Evolutionary conservation across 2,329 filamentous ascomycete genomes (phyloP).

Genomic region (Paraphoma chrysanthemicola): DNA sequence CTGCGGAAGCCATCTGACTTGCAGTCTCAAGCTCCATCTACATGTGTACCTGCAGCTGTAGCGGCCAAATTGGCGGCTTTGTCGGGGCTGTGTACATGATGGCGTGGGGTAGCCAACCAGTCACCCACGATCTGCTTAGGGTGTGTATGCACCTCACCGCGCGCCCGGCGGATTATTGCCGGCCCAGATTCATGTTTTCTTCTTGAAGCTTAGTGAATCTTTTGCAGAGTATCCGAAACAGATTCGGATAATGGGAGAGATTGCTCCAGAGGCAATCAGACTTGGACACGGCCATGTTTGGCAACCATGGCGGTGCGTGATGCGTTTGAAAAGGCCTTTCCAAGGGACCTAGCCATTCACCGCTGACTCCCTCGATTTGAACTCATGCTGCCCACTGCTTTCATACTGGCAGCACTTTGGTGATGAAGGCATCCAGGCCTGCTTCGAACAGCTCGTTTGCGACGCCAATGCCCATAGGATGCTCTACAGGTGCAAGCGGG

Average conservation of each 20-base stretch:
- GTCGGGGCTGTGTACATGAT: background rate
- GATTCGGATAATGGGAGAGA: no score
- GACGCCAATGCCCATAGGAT: slow-evolving; percentile 67
- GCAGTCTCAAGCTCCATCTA: background rate
- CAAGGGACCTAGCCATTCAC: background rate
- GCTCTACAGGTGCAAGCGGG: slow-evolving; percentile 66
- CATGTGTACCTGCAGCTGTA: background rate
- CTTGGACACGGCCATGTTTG: no score
- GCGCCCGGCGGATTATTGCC: background rate
- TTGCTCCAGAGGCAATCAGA: no score
- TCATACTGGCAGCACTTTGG: slow-evolving; percentile 49
- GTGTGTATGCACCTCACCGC: background rate
- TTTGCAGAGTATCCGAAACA: background rate
- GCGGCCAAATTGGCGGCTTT: background rate
- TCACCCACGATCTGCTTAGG: background rate
- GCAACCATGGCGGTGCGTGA: no score
- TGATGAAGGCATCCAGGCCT: slow-evolving; percentile 78
- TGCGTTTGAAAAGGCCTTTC: no score
- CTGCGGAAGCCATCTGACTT: background rate
- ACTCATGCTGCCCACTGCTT: background rate
- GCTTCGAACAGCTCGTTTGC: slow-evolving; percentile 71
- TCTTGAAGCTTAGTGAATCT: background rate
- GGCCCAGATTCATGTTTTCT: background rate
- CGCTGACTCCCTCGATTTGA: background rate
- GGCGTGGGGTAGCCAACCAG: background rate